phyloP scores from a whole-genome alignment of 225 moss, liverwort and hornwort genomes.

The Marchantia polymorpha region DNA sequence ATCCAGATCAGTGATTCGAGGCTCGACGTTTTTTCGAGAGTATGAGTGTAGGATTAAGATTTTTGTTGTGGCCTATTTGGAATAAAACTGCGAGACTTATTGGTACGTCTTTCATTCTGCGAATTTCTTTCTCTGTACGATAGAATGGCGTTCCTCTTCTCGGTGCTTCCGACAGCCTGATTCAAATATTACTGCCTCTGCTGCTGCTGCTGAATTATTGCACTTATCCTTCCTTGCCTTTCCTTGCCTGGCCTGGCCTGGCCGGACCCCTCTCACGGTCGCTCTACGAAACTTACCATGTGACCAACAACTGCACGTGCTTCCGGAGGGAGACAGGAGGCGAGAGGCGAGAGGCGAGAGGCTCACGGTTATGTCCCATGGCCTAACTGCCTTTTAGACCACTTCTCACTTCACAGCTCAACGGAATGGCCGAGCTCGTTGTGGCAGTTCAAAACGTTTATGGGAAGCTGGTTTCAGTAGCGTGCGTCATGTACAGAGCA shows the following conservation, averaged over 20 bases:
- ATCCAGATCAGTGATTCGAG: neutral
- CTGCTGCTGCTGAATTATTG: neutral
- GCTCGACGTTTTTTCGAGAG: neutral
- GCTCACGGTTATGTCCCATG: neutral
- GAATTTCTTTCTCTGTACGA: neutral
- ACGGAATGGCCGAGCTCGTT: conserved; percentile 3
- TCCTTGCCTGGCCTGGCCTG: neutral
- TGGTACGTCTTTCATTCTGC: neutral
- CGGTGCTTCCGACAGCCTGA: neutral
- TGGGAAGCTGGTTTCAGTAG: neutral
- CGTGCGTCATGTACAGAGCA: neutral
- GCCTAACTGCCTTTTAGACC: conserved; percentile 1
- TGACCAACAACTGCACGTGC: conserved; percentile 5
- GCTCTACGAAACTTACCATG: neutral
- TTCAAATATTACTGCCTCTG: neutral
- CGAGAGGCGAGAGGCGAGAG: neutral
- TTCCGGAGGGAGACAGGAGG: neutral
- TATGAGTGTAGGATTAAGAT: conserved; percentile 5
- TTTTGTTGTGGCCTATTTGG: conserved; percentile 3
- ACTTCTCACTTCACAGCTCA: neutral
- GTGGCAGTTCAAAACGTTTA: neutral
- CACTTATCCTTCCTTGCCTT: neutral
- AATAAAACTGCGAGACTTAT: neutral
- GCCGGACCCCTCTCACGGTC: neutral
- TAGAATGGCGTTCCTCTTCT: neutral